phyloP scores from a whole-genome alignment of 2,329 filamentous ascomycete species.

The Zymoseptoria brevis region DNA sequence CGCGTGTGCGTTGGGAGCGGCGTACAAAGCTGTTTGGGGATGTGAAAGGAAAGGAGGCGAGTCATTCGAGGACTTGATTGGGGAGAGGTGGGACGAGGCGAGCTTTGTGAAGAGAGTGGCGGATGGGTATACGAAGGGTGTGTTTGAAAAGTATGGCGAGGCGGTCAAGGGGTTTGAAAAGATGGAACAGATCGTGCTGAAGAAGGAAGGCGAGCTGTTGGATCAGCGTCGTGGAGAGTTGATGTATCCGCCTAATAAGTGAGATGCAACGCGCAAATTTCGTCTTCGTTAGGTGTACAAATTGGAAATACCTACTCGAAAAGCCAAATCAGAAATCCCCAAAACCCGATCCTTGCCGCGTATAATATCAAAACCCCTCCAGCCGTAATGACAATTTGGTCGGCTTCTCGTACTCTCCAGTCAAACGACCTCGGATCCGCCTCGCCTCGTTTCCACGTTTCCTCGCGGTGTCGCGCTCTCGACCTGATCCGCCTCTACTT shows the following conservation, averaged over 20 bases:
- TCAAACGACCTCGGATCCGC: not conserved
- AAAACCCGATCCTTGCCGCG: not conserved
- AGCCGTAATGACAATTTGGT: not conserved
- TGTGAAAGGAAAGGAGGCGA: slow-evolving; percentile 52
- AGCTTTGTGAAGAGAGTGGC: slow-evolving; percentile 76
- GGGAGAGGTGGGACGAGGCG: slow-evolving; percentile 74
- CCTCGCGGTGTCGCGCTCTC: not conserved
- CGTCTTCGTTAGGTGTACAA: not conserved
- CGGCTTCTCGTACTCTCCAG: not conserved
- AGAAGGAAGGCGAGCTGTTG: slow-evolving; percentile 3
- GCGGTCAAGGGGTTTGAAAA: slow-evolving; percentile 68
- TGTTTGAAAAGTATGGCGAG: slow-evolving; percentile 70
- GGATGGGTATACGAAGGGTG: slow-evolving; percentile 65
- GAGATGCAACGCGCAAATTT: not conserved
- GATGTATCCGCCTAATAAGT: not conserved
- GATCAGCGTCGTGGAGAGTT: not conserved
- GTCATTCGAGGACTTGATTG: slow-evolving; percentile 84
- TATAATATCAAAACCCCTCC: not conserved
- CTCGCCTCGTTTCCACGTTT: not conserved
- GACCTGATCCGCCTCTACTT: not conserved
- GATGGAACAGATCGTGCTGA: slow-evolving; percentile 63
- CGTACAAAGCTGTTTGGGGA: slow-evolving; percentile 95
- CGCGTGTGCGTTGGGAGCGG: slow-evolving; percentile 85
- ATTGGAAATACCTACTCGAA: not conserved
- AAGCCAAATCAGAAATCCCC: not conserved